Evolutionary conservation across 2,329 filamentous ascomycete genomes (phyloP).

Genomic region (Botrytis tulipae): DNA sequence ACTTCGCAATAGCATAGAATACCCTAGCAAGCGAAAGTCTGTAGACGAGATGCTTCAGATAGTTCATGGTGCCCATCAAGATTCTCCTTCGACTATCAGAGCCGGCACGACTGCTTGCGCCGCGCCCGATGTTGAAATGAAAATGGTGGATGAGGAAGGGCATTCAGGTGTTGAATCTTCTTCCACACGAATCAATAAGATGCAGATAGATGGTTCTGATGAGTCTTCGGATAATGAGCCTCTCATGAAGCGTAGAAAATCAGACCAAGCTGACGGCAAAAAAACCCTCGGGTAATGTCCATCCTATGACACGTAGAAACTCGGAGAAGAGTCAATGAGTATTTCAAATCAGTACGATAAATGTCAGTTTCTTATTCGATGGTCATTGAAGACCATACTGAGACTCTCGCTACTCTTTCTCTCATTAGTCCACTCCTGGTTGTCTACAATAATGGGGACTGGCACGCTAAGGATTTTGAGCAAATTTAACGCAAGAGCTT

Average conservation of each 20-base stretch:
- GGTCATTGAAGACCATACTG: background rate
- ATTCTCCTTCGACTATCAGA: background rate
- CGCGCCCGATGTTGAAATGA: background rate
- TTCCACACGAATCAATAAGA: background rate
- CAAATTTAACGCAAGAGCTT: background rate
- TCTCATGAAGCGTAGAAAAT: background rate
- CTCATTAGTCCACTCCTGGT: background rate
- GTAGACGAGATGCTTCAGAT: background rate
- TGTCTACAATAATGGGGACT: background rate
- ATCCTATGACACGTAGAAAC: background rate
- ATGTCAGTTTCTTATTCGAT: background rate
- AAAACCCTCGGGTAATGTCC: background rate
- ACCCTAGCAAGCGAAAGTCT: background rate
- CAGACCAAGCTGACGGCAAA: background rate
- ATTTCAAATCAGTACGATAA: background rate
- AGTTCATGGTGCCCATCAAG: background rate
- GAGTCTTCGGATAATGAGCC: background rate
- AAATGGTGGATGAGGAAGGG: background rate
- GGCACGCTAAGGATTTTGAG: background rate
- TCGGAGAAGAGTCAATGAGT: background rate
- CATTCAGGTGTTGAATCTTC: background rate
- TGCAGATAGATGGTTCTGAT: background rate
- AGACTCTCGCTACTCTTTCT: background rate
- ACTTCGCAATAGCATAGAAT: constrained; percentile 2
- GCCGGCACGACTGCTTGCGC: background rate